phyloP scores from a whole-genome alignment of 805 yeast genomes.

The Sugiyamaella valdiviana region DNA sequence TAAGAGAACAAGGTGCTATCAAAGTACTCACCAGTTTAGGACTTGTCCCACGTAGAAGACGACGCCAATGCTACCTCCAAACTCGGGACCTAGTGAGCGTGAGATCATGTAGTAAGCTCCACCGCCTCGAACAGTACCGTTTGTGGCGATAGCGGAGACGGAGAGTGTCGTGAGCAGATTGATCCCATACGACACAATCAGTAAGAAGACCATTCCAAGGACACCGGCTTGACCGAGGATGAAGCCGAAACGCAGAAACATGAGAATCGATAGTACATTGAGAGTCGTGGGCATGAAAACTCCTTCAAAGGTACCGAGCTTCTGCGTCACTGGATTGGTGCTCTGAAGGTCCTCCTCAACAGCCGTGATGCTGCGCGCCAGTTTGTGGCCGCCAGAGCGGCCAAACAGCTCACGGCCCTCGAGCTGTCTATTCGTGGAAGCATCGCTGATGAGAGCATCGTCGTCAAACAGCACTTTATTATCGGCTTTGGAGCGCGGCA shows the following conservation, averaged over 20 bases:
- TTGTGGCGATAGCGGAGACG: conserved; percentile 92
- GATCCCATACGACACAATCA: conserved; percentile 69
- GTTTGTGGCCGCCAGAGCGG: neutral
- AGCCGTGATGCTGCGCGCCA: conserved; percentile 13
- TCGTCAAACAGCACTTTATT: conserved; percentile 12
- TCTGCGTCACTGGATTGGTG: conserved; percentile 26
- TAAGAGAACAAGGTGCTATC: neutral
- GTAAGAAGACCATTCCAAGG: conserved; percentile 61
- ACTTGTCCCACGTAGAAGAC: conserved; percentile 94
- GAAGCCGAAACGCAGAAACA: conserved; percentile 94
- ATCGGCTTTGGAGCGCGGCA: neutral
- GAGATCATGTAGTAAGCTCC: conserved; percentile 98
- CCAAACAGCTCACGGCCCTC: conserved; percentile 5
- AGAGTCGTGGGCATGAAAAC: conserved; percentile 91
- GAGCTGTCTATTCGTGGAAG: neutral
- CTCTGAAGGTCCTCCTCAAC: conserved; percentile 11
- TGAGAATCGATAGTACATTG: conserved; percentile 86
- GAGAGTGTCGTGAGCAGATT: conserved; percentile 82
- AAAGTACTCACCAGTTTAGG: conserved; percentile 45
- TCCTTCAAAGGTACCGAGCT: conserved; percentile 78
- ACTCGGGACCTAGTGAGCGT: conserved; percentile 92
- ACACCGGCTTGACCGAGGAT: conserved; percentile 93
- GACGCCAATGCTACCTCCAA: conserved; percentile 95
- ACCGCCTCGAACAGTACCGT: conserved; percentile 96
- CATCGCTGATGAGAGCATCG: conserved; percentile 3